Percentiles rank a stretch among this genome's conserved stretches.
phyloP scores from a whole-genome alignment of 805 yeast genomes.

The Komagataella phaffii region DNA sequence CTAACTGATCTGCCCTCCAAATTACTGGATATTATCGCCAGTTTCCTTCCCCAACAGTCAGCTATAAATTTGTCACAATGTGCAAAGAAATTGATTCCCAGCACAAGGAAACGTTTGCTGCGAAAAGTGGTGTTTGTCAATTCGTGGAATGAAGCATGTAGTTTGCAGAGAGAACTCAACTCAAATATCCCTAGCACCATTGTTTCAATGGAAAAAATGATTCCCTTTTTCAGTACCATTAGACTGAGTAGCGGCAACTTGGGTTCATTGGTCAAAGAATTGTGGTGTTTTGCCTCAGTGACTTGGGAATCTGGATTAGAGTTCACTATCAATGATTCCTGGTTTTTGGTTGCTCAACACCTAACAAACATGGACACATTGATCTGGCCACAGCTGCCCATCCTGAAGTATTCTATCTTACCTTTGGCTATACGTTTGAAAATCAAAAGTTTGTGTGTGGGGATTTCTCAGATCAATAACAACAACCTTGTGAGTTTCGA shows the following conservation, averaged over 20 bases:
- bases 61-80: not conserved
- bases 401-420: conserved; percentile 3
- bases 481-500: conserved; percentile 2
- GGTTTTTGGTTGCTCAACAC: conserved; percentile 3
- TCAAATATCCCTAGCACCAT: conserved; percentile 1
- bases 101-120: conserved; percentile 1
- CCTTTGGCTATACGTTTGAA: not conserved
- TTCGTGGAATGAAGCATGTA: not conserved
- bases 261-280: conserved; percentile 1
- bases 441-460: conserved; percentile 2
- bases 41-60: not conserved
- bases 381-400: conserved; percentile 5
- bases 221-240: conserved; percentile 3
- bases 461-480: not conserved
- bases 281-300: conserved; percentile 4
- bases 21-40: not conserved
- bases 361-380: conserved; percentile 1
- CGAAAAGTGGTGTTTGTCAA: conserved; percentile 2
- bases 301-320: conserved; percentile 1
- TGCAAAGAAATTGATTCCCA: not conserved
- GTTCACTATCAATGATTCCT: conserved; percentile 4
- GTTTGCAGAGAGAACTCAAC: not conserved
- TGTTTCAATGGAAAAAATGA: not conserved
- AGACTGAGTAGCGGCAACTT: conserved; percentile 4
- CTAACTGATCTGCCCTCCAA: not conserved